Evolutionary conservation across 805 yeast genomes (phyloP), one percentile per base, ranked within the genome.

Genomic region (Candida sithepensis): DNA sequence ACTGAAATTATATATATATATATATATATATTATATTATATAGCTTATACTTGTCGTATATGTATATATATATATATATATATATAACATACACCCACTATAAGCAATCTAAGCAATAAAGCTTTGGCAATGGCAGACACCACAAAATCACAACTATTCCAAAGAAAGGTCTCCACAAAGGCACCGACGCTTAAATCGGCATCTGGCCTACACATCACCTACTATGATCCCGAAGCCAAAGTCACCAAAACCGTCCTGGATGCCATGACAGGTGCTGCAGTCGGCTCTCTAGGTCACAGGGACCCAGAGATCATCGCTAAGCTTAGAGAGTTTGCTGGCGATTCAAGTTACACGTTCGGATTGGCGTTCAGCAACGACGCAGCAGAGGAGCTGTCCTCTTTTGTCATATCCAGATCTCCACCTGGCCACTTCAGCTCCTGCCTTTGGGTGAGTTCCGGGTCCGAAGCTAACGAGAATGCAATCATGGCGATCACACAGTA

Each of bases 401-500:
- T 67, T 78, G 80, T 59, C 50, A 57, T 68, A 48, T 68, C 62
- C 10, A 59, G 60, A 43, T 65, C 69, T 28, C 70, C 66, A 47
- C 55, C 55, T 42, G 68, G 58, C 32, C 67, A 61, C 9, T 70
- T 71, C 49, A 56, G 58, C 3, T 59, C 69, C 21, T 75, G 72
- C 3, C 52, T 68, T 46, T 66, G 85, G 45, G 75, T 80, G 47
- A 82, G 82, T 57, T 78, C 86, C 2, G 94, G 94, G 42, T 74
- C 88, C 18, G 91, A 84, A 61, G 88, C 90, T 41, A 84, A 84
- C 55, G 91, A 84, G 59, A 87, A 87, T 23, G 89, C 89, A 3
- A 63, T 84, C 57, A 84, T 84, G 61, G 82, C 84, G 63, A 85
- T 85, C 18, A 62, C 64, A 52, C 77, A 73, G 57, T 72, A 73